Conservation (phyloP, 176 grass and related monocot genomes). For the Leersia perrieri region DNA sequence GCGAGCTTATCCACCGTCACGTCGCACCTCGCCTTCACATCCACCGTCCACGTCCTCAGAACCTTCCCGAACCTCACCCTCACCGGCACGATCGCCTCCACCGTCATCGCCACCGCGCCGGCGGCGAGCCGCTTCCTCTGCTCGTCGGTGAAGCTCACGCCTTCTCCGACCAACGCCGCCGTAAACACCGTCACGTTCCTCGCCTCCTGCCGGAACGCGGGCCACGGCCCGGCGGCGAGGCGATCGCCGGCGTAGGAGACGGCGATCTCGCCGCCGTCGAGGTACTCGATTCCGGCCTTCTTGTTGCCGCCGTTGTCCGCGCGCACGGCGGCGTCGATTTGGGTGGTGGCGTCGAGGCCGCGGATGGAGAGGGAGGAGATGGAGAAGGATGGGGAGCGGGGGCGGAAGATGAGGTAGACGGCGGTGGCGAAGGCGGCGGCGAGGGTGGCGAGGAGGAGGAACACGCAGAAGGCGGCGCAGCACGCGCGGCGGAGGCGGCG, state of each 20-base stretch:
- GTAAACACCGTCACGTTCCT: conserved; percentile 60
- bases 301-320: conserved; percentile 58
- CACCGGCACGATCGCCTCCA: conserved; percentile 45
- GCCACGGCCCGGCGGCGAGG: conserved; percentile 62
- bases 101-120: conserved; percentile 47
- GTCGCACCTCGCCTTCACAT: conserved; percentile 64
- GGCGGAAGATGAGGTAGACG: conserved; percentile 62
- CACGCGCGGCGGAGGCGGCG: conserved; percentile 32
- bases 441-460: conserved; percentile 29
- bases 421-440: conserved; percentile 15
- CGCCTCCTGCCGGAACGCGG: conserved; percentile 58
- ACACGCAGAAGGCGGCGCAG: conserved; percentile 7
- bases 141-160: conserved; percentile 26
- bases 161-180: conserved; percentile 22
- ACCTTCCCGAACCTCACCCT: conserved; percentile 47
- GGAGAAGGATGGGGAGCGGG: conserved; percentile 63
- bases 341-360: conserved; percentile 33
- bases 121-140: neutral
- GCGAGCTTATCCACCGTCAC: conserved; percentile 58
- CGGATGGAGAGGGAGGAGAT: conserved; percentile 48
- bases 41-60: conserved; percentile 64
- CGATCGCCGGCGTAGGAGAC: conserved; percentile 42
- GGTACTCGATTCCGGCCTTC: conserved; percentile 64
- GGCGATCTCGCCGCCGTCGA: conserved; percentile 40
- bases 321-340: conserved; percentile 45